Conservation (phyloP, 768 basidiomycete species). For the Lactifluus volemus region DNA sequence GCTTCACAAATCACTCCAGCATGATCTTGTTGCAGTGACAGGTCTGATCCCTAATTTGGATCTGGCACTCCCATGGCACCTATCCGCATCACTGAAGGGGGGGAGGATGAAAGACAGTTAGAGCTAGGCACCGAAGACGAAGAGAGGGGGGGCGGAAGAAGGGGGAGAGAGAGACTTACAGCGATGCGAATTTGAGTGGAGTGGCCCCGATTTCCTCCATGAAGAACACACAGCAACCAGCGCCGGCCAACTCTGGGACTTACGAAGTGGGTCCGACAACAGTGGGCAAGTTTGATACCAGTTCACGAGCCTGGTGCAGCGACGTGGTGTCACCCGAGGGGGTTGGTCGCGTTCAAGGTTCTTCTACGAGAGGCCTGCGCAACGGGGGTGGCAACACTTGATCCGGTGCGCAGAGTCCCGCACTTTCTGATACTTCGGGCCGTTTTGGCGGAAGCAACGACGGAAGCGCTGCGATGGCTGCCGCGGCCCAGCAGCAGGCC, state of each 20-base stretch:
- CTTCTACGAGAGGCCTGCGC: slow-evolving; percentile 37
- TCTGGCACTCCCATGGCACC: slow-evolving; percentile 10
- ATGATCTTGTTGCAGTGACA: slow-evolving; percentile 13
- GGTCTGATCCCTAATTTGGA: slow-evolving; percentile 16
- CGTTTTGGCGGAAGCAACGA: slow-evolving; percentile 39
- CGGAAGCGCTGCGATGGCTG: slow-evolving; percentile 25
- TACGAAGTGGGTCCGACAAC: slow-evolving; percentile 8
- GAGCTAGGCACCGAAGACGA: too few relatives aligned
- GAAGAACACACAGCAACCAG: too few relatives aligned
- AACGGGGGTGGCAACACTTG: slow-evolving; percentile 38
- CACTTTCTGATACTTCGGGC: slow-evolving; percentile 44
- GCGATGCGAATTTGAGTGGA: slow-evolving; percentile 15
- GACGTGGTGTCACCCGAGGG: slow-evolving; percentile 20
- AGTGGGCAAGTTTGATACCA: too few relatives aligned
- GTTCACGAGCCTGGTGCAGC: not conserved
- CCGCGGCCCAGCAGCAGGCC: slow-evolving; percentile 11
- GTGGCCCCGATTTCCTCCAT: too few relatives aligned
- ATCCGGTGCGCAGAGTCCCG: slow-evolving; percentile 54
- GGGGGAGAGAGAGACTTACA: not conserved
- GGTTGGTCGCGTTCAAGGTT: not conserved
- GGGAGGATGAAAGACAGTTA: not conserved
- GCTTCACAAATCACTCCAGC: slow-evolving; percentile 11
- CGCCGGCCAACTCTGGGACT: too few relatives aligned
- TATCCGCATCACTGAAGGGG: slow-evolving; percentile 11
- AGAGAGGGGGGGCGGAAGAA: not conserved